Evolutionary conservation across 192 early-diverging fungal genomes (phyloP), one percentile per base, ranked within the genome.

Genomic region (Lobosporangium transversale): DNA sequence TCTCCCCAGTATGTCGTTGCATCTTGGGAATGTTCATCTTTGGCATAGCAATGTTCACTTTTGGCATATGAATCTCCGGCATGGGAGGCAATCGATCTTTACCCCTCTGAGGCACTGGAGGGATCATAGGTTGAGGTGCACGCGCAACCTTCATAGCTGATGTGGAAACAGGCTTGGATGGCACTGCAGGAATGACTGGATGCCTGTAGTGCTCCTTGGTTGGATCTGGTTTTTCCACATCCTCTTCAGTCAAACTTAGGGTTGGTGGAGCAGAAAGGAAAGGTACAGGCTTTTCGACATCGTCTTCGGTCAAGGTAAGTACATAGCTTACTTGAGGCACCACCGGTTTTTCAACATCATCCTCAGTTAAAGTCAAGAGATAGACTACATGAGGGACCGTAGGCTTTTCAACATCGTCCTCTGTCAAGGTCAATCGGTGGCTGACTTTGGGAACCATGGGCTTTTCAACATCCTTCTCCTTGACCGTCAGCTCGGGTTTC

Each of bases 91-190:
- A 14, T 40, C 36, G 56, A 4, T 64, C 53, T 40, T 58, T 73
- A 32, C 54, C 69, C 29, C 51, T 9, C 24, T 53, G 29, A 3
- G 61, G 61, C 8, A 31, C 10, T 8, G n/a, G 18, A 3, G 61
- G 69, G 23, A 73, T 64, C 47, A 59, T 45, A 17, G 69, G 69
- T 18, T 61, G 43, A 8, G 61, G 61, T 0, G 69, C 69, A n/a
- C 6, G 31, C 0, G 69, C 47, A 14, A 73, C 55, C 20, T 42
- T 64, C 8, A 40, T 9, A 0, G 61, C 47, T 0, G 43, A 42
- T 1, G 60, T 57, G 24, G 60, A 64, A 33, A 62, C 53, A 9
- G 20, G 1, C 50, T 62, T 49, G 36, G 52, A 35, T 8, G 40
- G 26, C 4, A 54, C 42, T 27, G 27, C 11, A 0, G 69, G 69